These are phyloP conservation scores for Pseudopyricularia javanii DNA, from an alignment of 2,329 filamentous ascomycete genomes.

Conservation along the genomic window DNA sequence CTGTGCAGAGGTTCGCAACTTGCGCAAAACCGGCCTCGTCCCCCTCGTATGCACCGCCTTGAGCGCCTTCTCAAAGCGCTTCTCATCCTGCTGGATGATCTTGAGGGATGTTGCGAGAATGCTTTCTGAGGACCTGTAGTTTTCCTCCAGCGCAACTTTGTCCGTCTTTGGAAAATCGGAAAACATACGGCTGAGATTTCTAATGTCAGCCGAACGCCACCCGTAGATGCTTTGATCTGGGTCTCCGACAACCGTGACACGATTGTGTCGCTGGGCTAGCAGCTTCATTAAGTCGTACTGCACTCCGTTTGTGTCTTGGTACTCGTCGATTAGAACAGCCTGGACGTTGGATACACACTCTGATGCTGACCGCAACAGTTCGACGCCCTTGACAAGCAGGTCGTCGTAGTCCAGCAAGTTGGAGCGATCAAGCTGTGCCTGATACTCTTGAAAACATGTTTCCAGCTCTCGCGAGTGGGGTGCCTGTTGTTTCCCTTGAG, in stretches of 20 bases:
- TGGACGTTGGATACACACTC: conserved; percentile 81
- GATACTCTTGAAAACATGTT: conserved; percentile 61
- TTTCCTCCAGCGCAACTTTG: conserved; percentile 79
- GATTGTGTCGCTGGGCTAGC: conserved; percentile 57
- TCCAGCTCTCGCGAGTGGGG: conserved; percentile 51
- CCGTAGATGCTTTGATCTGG: conserved; percentile 98
- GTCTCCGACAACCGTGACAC: conserved; percentile 92
- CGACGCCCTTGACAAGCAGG: conserved; percentile 69
- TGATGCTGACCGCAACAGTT: conserved; percentile 62
- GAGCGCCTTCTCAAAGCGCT: conserved; percentile 67
- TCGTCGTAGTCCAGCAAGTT: conserved; percentile 94
- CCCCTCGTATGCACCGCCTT: conserved; percentile 71
- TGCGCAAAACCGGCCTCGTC: conserved; percentile 68
- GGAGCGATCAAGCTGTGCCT: conserved; percentile 58
- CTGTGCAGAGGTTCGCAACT: conserved; percentile 51
- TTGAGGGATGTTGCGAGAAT: conserved; percentile 71
- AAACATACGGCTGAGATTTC: conserved; percentile 72
- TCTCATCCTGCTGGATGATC: conserved; percentile 82
- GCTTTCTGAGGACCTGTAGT: conserved; percentile 81
- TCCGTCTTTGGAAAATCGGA: conserved; percentile 65
- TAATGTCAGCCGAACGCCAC: conserved; percentile 85
- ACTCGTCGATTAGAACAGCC: conserved; percentile 89
- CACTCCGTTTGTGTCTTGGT: conserved; percentile 91
- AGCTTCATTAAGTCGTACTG: conserved; percentile 92
- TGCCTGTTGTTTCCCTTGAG: conserved; percentile 15